Conservation (phyloP, 2,329 filamentous ascomycete species). For the Aphanoascus verrucosus region DNA sequence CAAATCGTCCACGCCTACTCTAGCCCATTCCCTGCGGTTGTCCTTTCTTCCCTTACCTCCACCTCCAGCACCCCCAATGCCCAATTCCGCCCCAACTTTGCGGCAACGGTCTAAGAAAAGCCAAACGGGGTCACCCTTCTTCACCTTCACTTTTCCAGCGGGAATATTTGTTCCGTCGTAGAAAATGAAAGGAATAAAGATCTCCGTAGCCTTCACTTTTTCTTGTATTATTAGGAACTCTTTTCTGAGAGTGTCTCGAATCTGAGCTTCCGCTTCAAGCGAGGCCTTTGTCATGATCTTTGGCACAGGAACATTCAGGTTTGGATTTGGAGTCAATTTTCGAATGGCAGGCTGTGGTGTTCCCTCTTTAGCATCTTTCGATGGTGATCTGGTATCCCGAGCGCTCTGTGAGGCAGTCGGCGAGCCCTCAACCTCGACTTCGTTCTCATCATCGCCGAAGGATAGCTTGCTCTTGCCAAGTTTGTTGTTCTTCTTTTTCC, state of each 20-base stretch:
- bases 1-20: conserved; percentile 87
- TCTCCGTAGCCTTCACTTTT: conserved; percentile 75
- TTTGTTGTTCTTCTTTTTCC: conserved; percentile 49
- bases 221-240: conserved; percentile 79
- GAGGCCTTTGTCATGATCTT: conserved; percentile 67
- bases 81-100: conserved; percentile 76
- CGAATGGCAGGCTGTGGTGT: conserved; percentile 22
- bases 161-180: conserved; percentile 89
- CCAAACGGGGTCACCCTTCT: conserved; percentile 91
- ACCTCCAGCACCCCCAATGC: conserved; percentile 53
- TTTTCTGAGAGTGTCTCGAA: conserved; percentile 61
- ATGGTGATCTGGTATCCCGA: conserved; percentile 28
- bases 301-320: conserved; percentile 43
- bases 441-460: conserved; percentile 54
- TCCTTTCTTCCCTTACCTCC: conserved; percentile 42
- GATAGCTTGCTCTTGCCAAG: conserved; percentile 52
- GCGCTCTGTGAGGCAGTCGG: conserved; percentile 27
- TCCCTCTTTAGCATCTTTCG: conserved; percentile 28
- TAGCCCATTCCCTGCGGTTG: conserved; percentile 72
- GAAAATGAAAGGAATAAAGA: conserved; percentile 89
- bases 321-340: conserved; percentile 37
- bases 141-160: conserved; percentile 71
- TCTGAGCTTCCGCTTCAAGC: conserved; percentile 65
- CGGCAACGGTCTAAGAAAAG: conserved; percentile 83
- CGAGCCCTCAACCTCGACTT: conserved; percentile 40